These are phyloP conservation scores for Cladorrhinum sp. DNA, from an alignment of 2,329 filamentous ascomycete genomes.

Conservation along the genomic window DNA sequence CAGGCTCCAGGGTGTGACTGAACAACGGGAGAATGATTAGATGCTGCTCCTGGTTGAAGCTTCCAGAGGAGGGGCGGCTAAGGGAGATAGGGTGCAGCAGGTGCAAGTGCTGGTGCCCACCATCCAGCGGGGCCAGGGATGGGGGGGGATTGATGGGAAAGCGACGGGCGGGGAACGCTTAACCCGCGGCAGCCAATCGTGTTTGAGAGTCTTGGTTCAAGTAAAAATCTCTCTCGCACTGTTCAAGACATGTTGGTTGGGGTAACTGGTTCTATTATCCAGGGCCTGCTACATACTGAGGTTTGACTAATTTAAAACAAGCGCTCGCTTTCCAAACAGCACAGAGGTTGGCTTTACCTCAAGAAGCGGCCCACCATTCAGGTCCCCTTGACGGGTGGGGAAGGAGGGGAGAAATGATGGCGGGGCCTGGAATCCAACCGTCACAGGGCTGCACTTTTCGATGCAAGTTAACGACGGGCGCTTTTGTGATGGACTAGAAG, in stretches of 20 bases:
- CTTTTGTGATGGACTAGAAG: no score
- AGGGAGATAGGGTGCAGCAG: neutral
- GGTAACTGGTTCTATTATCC: neutral
- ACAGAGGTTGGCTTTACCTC: no score
- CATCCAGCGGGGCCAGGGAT: neutral
- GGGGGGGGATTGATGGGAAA: neutral
- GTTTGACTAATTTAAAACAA: neutral
- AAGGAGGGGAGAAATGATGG: neutral
- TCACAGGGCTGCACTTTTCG: neutral
- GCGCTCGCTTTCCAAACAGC: neutral
- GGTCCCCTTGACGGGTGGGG: neutral
- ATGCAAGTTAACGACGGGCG: neutral
- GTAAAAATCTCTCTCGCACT: neutral
- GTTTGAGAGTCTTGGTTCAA: neutral
- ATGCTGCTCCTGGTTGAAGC: neutral
- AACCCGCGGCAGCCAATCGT: conserved; percentile 5
- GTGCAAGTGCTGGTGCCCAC: neutral
- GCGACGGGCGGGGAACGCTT: conserved; percentile 2
- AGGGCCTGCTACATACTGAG: neutral
- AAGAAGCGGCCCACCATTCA: no score
- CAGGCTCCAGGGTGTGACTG: neutral
- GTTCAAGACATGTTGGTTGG: neutral
- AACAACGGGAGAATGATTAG: neutral
- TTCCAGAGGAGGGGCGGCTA: neutral
- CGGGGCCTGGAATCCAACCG: neutral